Evolutionary conservation across 106 monocot species (phyloP), one percentile per base, ranked within the genome.

Genomic region (Iris macrosiphon): DNA sequence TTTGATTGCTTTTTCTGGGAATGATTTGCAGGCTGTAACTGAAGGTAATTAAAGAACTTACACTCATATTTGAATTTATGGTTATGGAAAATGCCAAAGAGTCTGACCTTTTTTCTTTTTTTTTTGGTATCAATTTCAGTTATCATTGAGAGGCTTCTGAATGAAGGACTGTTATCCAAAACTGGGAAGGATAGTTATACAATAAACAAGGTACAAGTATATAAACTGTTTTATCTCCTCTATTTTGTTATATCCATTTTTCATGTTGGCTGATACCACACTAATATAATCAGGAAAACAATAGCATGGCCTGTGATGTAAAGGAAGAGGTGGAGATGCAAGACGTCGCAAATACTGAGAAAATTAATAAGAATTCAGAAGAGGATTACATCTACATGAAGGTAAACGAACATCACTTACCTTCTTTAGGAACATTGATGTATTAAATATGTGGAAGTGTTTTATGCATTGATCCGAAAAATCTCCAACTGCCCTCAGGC

Each of bases 351-450:
- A 57, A 60, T 4, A 13, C 60, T 16, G 70, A 55, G 57, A 63
- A 57, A 52, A 52, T 59, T 46, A 50, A 55, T 31, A 73, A 68
- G 31, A 59, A 27, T 19, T 1, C 16, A n/a, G 28, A 49, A 15
- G 63, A 71, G n/a, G 80, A 87, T 50, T 61, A 61, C 40, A 70
- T 98, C 73, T 96, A 96, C 44, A 89, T 82, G 79, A 98, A 98
- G 83, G 96, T 98, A 55, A 44, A 14, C 20, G 15, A 13, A 4
- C 12, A 32, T 13, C 9, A 2, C 23, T 6, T 35, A 35, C 10
- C 34, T n/a, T n/a, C n/a, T n/a, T n/a, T n/a, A n/a, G n/a, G n/a
- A n/a, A n/a, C n/a, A n/a, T n/a, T n/a, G n/a, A n/a, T n/a, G n/a
- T n/a, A n/a, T n/a, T n/a, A n/a, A n/a, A n/a, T n/a, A 35, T 35